A percentile compares a stretch with the other conserved stretches of the same genome.
Evolutionary conservation across 2,329 filamentous ascomycete species (phyloP).

Genomic region (Penicillium sp.): DNA sequence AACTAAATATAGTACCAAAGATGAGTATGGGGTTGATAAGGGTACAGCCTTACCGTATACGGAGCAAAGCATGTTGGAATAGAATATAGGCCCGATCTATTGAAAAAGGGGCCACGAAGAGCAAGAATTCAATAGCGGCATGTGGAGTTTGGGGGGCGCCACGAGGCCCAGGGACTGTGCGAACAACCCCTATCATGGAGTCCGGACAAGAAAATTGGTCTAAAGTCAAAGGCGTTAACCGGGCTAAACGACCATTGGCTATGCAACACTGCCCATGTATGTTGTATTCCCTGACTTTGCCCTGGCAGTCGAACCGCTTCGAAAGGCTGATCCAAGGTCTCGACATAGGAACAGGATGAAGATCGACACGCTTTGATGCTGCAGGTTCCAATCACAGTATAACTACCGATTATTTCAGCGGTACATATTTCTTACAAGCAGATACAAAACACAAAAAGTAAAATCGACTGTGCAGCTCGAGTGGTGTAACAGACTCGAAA

Average conservation of each 20-base stretch:
- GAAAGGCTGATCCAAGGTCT: slow-evolving; percentile 6
- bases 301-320: slow-evolving; percentile 9
- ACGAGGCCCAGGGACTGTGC: slow-evolving; percentile 10
- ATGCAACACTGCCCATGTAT: not conserved
- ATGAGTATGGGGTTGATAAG: slow-evolving; percentile 7
- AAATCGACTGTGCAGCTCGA: not conserved
- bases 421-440: not conserved
- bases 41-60: not conserved
- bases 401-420: not conserved
- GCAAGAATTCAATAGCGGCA: slow-evolving; percentile 15
- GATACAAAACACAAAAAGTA: not conserved
- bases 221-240: not conserved
- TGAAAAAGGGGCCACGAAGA: slow-evolving; percentile 12
- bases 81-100: slow-evolving; percentile 8
- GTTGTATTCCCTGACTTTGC: not conserved
- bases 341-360: slow-evolving; percentile 12
- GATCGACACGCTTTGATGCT: slow-evolving; percentile 12
- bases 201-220: not conserved
- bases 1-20: slow-evolving; percentile 13
- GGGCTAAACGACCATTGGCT: slow-evolving; percentile 1
- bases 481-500: not conserved
- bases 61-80: not conserved
- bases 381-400: not conserved
- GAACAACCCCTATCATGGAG: slow-evolving; percentile 19
- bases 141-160: slow-evolving; percentile 22